Percentiles rank a stretch among this genome's conserved stretches.
Conservation (phyloP, 2,329 filamentous ascomycete genomes). For the Paecilomyces niveus region DNA sequence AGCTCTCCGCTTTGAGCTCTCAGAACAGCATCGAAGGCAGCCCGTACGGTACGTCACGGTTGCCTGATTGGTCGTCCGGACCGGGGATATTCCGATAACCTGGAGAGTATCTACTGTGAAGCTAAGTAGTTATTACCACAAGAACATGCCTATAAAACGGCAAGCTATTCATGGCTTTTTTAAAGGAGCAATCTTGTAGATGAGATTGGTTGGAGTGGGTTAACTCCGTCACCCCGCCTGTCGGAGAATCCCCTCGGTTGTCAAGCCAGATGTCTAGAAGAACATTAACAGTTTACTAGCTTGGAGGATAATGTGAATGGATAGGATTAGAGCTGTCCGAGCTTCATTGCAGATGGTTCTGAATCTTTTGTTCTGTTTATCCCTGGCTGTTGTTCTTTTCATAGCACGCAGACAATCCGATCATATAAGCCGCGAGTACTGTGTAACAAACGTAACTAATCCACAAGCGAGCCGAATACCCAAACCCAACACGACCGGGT, state of each 20-base stretch:
- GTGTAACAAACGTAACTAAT: no score
- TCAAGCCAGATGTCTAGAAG: neutral
- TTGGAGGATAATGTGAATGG: no score
- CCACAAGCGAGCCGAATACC: no score
- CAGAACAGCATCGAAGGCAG: neutral
- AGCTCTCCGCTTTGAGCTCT: constrained; percentile 1
- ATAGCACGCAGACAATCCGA: neutral
- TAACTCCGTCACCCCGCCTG: neutral
- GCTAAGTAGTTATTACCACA: neutral
- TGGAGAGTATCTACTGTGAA: neutral
- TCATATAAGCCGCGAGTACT: neutral
- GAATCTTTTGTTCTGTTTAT: neutral
- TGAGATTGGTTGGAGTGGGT: neutral
- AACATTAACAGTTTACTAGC: no score
- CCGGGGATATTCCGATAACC: constrained; percentile 13
- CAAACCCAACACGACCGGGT: no score
- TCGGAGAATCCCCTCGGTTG: neutral
- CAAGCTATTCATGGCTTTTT: neutral
- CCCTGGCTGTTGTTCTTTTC: neutral
- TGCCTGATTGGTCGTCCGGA: constrained; percentile 31
- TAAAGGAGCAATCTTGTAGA: neutral
- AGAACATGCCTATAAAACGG: neutral
- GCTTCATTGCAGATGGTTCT: neutral
- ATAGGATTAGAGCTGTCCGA: no score
- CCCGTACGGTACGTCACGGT: constrained; percentile 27